Evolutionary conservation across 805 yeast genomes (phyloP).

Genomic region (Kuraishia ogatae): DNA sequence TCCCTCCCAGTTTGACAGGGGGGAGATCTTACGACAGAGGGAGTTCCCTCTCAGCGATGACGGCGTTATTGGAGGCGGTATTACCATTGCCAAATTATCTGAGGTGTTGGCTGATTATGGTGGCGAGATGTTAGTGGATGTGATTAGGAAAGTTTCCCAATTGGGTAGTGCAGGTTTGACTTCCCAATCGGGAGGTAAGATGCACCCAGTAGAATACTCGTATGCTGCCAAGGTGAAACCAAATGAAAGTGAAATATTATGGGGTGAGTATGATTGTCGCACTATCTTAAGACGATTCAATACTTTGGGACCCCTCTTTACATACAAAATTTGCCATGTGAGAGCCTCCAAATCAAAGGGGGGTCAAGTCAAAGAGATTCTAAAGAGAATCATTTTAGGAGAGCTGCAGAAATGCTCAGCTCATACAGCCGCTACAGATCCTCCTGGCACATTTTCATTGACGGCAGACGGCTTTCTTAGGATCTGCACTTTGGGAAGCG

Average conservation of each 20-base stretch:
- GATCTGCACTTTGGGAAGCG: constrained; percentile 1
- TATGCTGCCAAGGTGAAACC: constrained; percentile 51
- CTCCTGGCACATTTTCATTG: neutral
- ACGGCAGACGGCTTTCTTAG: constrained; percentile 13
- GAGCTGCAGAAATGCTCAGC: too few relatives aligned
- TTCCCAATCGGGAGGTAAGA: constrained; percentile 5
- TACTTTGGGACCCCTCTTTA: constrained; percentile 49
- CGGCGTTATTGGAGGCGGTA: too few relatives aligned
- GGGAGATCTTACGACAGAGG: constrained; percentile 58
- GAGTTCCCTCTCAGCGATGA: constrained; percentile 25
- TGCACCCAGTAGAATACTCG: constrained; percentile 27
- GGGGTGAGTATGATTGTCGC: constrained; percentile 31
- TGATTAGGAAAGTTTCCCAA: constrained; percentile 22
- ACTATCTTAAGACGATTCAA: constrained; percentile 33
- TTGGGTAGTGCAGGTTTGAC: neutral
- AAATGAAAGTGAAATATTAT: constrained; percentile 32
- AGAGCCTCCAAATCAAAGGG: neutral
- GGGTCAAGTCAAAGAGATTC: neutral
- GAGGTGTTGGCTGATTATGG: constrained; percentile 52
- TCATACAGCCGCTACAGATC: constrained; percentile 11
- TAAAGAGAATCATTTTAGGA: constrained; percentile 36
- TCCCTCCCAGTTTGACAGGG: constrained; percentile 79
- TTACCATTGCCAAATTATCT: constrained; percentile 36
- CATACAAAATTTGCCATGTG: constrained; percentile 24
- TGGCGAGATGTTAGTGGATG: constrained; percentile 43